Evolutionary conservation across 2,329 filamentous ascomycete species (phyloP).

Genomic region (Neopestalotiopsis rosae): DNA sequence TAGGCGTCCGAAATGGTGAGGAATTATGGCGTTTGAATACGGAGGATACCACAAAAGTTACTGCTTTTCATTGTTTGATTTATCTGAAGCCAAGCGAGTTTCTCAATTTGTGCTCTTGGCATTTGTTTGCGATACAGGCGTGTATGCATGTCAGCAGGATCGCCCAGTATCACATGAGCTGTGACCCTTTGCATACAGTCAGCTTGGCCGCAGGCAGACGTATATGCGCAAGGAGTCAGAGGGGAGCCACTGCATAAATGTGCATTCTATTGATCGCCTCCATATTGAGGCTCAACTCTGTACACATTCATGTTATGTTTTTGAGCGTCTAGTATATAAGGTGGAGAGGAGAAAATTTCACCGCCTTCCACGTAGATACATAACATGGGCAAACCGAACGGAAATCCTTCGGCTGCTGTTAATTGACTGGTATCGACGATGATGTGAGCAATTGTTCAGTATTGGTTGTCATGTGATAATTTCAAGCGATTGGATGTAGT

Average conservation of each 20-base stretch:
- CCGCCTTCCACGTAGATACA: not conserved
- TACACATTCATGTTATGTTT: not conserved
- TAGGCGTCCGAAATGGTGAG: slow-evolving; percentile 14
- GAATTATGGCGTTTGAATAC: slow-evolving; percentile 37
- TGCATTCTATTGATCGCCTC: not conserved
- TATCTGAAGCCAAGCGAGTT: not conserved
- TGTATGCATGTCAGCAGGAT: not conserved
- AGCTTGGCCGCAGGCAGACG: not conserved
- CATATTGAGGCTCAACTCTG: not conserved
- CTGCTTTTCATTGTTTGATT: slow-evolving; percentile 20
- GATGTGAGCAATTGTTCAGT: not conserved
- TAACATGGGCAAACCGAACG: not conserved
- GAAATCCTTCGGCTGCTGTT: not conserved
- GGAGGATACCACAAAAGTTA: slow-evolving; percentile 47
- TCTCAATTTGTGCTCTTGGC: not conserved
- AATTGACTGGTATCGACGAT: not conserved
- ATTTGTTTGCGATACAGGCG: not conserved
- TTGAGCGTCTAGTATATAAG: not conserved
- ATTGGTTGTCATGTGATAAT: not conserved
- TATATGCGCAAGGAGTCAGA: not conserved
- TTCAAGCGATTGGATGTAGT: not conserved
- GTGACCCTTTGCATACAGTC: not conserved
- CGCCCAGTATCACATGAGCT: not conserved
- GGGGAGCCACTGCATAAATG: not conserved
- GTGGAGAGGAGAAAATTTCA: not conserved